Conservation (phyloP, 768 basidiomycete genomes). For the Ramaria sp. region DNA sequence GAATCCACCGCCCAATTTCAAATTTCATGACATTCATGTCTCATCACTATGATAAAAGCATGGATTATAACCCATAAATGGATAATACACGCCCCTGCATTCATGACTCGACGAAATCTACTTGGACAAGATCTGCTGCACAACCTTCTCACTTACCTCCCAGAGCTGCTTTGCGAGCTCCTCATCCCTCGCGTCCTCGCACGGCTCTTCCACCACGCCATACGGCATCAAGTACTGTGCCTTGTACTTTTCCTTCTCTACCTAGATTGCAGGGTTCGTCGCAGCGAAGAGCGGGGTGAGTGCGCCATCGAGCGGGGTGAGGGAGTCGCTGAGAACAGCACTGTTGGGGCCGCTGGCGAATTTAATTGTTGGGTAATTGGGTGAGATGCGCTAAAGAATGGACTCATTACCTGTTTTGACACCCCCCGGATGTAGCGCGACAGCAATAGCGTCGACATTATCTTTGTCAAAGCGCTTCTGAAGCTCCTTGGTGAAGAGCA, state of each 20-base stretch:
- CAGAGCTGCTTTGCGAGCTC: slow-evolving; percentile 14
- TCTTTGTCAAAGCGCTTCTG: slow-evolving; percentile 34
- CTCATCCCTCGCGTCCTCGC: background rate
- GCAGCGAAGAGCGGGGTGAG: slow-evolving; percentile 15
- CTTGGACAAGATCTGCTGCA: no score
- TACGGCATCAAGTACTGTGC: slow-evolving; percentile 12
- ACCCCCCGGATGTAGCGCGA: slow-evolving; percentile 33
- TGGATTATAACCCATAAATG: no score
- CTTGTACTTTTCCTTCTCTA: slow-evolving; percentile 5
- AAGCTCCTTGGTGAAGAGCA: slow-evolving; percentile 39
- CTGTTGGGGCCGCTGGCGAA: background rate
- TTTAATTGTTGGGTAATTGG: no score
- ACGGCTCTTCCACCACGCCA: background rate
- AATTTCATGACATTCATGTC: no score
- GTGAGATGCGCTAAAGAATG: no score
- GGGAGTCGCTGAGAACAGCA: background rate
- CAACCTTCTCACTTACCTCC: slow-evolving; percentile 14
- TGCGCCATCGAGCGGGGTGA: slow-evolving; percentile 12
- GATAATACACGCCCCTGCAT: no score
- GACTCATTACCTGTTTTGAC: slow-evolving; percentile 24
- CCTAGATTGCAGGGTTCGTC: slow-evolving; percentile 12
- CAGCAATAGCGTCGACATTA: slow-evolving; percentile 27
- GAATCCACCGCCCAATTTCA: no score
- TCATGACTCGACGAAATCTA: no score
- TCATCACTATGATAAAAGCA: no score